Percentiles rank a stretch among this genome's conserved stretches.
phyloP scores from a whole-genome alignment of 306 rosid genomes.

The Rosa multiflora region DNA sequence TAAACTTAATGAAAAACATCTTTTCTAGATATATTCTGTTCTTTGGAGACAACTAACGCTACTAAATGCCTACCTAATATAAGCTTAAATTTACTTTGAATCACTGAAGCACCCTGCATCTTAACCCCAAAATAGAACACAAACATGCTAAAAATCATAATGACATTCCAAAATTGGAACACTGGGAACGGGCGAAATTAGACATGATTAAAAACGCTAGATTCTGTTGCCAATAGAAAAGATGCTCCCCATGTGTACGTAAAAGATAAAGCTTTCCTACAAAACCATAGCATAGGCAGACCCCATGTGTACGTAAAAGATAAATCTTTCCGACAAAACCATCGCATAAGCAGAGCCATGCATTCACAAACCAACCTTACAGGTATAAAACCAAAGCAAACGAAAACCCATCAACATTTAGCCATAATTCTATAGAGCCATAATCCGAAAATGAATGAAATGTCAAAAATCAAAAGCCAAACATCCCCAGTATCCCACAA shows the following conservation, averaged over 20 bases:
- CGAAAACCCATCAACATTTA: constrained; percentile 11
- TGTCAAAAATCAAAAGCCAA: constrained; percentile 15
- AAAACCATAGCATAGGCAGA: constrained; percentile 14
- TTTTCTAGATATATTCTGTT: background rate
- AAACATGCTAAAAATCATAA: background rate
- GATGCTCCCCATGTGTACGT: constrained; percentile 3
- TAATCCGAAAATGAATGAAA: constrained; percentile 20
- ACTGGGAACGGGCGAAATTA: background rate
- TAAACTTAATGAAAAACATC: background rate
- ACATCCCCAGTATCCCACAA: background rate
- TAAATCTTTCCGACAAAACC: background rate
- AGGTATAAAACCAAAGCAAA: constrained; percentile 22
- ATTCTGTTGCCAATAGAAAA: background rate
- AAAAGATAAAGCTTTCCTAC: background rate
- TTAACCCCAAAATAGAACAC: constrained; percentile 10
- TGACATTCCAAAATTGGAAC: constrained; percentile 9
- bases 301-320: background rate
- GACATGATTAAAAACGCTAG: background rate
- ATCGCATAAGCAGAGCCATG: constrained; percentile 35
- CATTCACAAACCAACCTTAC: constrained; percentile 26
- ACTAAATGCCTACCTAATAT: background rate
- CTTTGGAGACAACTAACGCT: background rate
- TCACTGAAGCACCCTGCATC: constrained; percentile 3
- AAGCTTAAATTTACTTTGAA: background rate
- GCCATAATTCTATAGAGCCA: constrained; percentile 4